Conservation (phyloP, 2,329 filamentous ascomycete species). For the Fusarium graminum region DNA sequence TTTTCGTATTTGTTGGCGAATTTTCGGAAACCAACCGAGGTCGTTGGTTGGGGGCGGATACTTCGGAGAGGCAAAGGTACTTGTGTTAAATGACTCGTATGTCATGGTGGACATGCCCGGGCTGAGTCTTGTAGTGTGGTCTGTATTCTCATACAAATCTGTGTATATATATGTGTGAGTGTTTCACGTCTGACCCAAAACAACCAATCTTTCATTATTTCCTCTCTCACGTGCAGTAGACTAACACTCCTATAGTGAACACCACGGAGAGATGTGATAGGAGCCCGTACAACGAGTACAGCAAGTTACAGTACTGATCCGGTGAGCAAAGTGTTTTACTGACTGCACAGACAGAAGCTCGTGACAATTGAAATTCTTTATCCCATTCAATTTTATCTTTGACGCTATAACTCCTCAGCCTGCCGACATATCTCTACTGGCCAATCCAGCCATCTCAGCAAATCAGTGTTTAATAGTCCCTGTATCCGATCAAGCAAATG, state of each 20-base stretch:
- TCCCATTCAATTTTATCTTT: conserved; percentile 11
- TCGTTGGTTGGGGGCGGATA: conserved; percentile 19
- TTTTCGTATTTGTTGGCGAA: conserved; percentile 25
- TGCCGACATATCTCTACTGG: conserved; percentile 38
- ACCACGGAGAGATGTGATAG: background rate
- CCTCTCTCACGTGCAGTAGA: background rate
- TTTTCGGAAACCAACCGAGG: conserved; percentile 28
- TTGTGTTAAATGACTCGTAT: conserved; percentile 25
- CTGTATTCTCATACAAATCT: background rate
- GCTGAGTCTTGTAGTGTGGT: background rate
- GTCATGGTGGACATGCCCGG: conserved; percentile 12
- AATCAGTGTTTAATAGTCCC: conserved; percentile 33
- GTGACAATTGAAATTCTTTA: background rate
- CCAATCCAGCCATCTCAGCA: conserved; percentile 47
- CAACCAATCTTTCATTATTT: background rate
- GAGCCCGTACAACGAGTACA: background rate
- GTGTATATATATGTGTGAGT: background rate
- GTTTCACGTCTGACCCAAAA: background rate
- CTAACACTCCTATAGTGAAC: background rate
- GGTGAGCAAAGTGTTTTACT: background rate
- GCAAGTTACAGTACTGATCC: background rate
- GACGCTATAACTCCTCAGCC: conserved; percentile 17
- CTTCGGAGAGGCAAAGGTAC: conserved; percentile 14
- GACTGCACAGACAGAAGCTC: too few species aligned
- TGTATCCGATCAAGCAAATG: conserved; percentile 46